Base-by-base conservation (phyloP, 495 filamentous ascomycete genomes). In the Letharia columbiana region DNA sequence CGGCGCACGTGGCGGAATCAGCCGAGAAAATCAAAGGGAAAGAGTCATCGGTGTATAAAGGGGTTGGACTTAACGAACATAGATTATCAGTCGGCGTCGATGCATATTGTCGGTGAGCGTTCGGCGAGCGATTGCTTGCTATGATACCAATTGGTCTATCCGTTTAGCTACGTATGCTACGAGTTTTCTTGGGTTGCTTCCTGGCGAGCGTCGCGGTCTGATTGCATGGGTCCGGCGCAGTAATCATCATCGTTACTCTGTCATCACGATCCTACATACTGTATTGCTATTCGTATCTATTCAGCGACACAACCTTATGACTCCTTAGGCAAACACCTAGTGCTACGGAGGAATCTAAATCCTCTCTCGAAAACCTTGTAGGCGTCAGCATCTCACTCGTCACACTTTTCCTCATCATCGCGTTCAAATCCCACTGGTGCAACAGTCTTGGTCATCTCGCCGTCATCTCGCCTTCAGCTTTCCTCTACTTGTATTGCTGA, bases 191-290 rank as follows among this genome's bases (percentile, higher is more conserved):
- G 44, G 33, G 12, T 33, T n/a, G 39, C 9, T 7, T 45, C 13
- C 13, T 35, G 3, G 40, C 35, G 33, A 65, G 63, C 41, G 20
- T 65, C 37, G 44, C 42, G 31, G 28, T 35, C 42, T 33, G 37
- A 47, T 42, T 58, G 63, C 63, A 66, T 66, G 47, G 57, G 23
- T 33, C n/a, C 20, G 64, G 64, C 57, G 64, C 64, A 42, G 40
- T 8, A 23, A 56, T 42, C 37, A 40, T 42, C 42, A 18, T 11
- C 23, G 28, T 12, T 18, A 4, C 18, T 5, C 10, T 56, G 31
- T 56, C 52, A 56, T 35, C 12, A 40, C 42, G 58, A 61, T n/a
- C 13, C 17, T 61, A 61, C 58, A 61, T 61, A 44, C 23, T 41
- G 23, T 39, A 23, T 41, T 61, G 12, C 37, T 44, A 39, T 42